Conservation (phyloP, 352 stramenopile species). For the Elongisporangium undulatum region DNA sequence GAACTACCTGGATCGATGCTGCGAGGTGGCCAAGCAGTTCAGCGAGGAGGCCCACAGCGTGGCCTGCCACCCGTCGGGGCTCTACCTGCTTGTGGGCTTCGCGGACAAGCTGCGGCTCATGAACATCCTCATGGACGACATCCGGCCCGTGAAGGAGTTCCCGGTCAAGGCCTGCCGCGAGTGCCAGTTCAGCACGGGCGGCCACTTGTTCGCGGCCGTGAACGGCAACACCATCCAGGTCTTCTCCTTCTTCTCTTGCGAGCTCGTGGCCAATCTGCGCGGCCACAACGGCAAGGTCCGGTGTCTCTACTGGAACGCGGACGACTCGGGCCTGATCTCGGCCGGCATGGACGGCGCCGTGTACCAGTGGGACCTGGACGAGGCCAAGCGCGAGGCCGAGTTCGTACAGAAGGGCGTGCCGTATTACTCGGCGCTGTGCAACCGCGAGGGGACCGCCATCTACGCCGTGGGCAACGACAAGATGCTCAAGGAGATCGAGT, state of each 20-base stretch:
- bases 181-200: conserved; percentile 82
- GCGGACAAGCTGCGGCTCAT: conserved; percentile 88
- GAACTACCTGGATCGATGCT: conserved; percentile 90
- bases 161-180: conserved; percentile 77
- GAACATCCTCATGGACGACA: conserved; percentile 92
- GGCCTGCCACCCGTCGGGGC: conserved; percentile 86
- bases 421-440: conserved; percentile 86
- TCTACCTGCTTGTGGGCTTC: conserved; percentile 90
- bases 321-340: conserved; percentile 86
- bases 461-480: conserved; percentile 87
- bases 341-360: conserved; percentile 91
- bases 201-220: conserved; percentile 91
- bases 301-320: conserved; percentile 81
- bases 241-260: conserved; percentile 90
- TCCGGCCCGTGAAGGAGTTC: conserved; percentile 83
- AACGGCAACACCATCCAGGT: conserved; percentile 93
- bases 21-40: conserved; percentile 88
- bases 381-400: conserved; percentile 88
- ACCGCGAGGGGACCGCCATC: conserved; percentile 69
- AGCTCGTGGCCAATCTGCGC: conserved; percentile 86
- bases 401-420: conserved; percentile 92
- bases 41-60: conserved; percentile 88
- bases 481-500: conserved; percentile 90
- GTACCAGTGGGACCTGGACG: conserved; percentile 92
- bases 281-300: conserved; percentile 93